Base-by-base conservation (phyloP, 2,329 filamentous ascomycete species). In the Fusarium sp. region DNA sequence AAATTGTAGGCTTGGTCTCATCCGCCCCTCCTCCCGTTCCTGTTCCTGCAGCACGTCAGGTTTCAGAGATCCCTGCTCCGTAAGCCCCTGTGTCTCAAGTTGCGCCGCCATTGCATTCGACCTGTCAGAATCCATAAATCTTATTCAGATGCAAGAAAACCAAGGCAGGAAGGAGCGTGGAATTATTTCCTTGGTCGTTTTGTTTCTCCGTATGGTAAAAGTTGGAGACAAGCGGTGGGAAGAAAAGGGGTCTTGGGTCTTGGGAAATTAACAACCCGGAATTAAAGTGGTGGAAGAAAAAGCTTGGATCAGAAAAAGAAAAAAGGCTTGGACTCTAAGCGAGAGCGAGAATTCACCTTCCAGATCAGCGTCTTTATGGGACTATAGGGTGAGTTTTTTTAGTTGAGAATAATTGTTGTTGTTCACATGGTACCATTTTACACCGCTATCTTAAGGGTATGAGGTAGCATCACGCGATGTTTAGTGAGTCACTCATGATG, bases 1-100 rank as follows among this genome's bases (percentile, higher is more conserved):
- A 30, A 84, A 71, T n/a, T 70, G 71, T 8, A 73, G 57, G 42
- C 79, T 85, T 20, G 84, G 82, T 41, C 76, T 76, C 72, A 82
- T n/a, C 69, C 69, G 18, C 69, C 76, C 63, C 37, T 50, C 57
- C 18, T 58, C 55, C 14, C 53, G 47, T n/a, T 45, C 57, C 37
- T 57, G 57, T 60, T 59, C 25, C 57, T 43, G 28, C 23, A 42
- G 37, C 10, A 37, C n/a, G 6, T 48, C 47, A 49, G 42, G 59
- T 63, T 66, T 62, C 56, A 57, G 30, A 23, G 43, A 32, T 34
- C 37, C 34, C 53, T 55, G 59, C 58, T 37, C 18, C 34, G 34
- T 12, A 37, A 37, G 40, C 63, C 40, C 73, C 61, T 23, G 45
- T 53, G 73, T 74, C 63, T 75, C 73, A 72, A 47, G 64, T 72